phyloP scores from a whole-genome alignment of 176 grass and related monocot species.

The Chrysopogon serrulatus region DNA sequence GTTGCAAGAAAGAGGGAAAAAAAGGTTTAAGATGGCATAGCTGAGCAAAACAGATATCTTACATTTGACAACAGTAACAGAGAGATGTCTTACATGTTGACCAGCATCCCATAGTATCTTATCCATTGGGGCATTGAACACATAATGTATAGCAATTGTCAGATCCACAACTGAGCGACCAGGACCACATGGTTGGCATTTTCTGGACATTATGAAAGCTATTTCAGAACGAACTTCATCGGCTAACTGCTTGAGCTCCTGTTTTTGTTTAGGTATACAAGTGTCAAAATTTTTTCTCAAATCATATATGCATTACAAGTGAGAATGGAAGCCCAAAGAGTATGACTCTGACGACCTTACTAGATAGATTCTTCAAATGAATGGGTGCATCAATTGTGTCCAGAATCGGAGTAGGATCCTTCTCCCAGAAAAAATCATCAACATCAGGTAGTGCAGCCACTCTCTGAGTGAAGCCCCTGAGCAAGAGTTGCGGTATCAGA shows the following conservation, averaged over 20 bases:
- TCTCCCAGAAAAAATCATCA: slow-evolving; percentile 75
- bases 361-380: slow-evolving; percentile 77
- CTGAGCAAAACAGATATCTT: background rate
- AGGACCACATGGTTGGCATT: slow-evolving; percentile 34
- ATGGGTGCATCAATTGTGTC: slow-evolving; percentile 64
- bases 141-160: slow-evolving; percentile 66
- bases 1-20: slow-evolving; percentile 13
- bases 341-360: slow-evolving; percentile 38
- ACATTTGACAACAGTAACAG: background rate
- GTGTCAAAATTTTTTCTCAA: background rate
- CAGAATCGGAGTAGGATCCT: slow-evolving; percentile 65
- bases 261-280: background rate
- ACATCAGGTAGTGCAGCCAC: slow-evolving; percentile 43
- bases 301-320: background rate
- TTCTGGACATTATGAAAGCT: slow-evolving; percentile 61
- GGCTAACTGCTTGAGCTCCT: slow-evolving; percentile 71
- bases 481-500: background rate
- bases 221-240: slow-evolving; percentile 75
- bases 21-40: background rate
- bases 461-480: slow-evolving; percentile 35
- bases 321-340: background rate
- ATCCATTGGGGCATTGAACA: slow-evolving; percentile 75
- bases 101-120: slow-evolving; percentile 89
- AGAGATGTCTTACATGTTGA: slow-evolving; percentile 41
- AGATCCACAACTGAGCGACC: slow-evolving; percentile 56